phyloP scores from a whole-genome alignment of 23 red algal species.

The Agarophyton chilense region DNA sequence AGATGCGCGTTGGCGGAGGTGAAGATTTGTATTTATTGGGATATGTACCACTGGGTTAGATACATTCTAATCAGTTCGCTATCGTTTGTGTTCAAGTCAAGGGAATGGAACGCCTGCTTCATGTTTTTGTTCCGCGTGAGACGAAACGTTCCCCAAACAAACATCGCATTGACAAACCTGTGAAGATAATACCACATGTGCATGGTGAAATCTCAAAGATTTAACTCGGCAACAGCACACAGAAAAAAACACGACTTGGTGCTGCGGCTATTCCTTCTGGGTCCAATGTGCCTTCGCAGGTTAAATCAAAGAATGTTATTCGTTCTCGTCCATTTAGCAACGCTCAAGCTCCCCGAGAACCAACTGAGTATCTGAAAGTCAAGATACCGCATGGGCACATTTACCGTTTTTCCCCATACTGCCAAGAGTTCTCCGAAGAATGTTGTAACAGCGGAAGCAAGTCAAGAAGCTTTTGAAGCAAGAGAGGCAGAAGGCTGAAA shows the following conservation, averaged over 20 bases:
- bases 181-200: slow-evolving; percentile 55
- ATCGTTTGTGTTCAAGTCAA: slow-evolving; percentile 73
- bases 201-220: slow-evolving; percentile 47
- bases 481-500: slow-evolving; percentile 44
- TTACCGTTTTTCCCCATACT: slow-evolving; percentile 46
- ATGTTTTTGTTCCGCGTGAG: slow-evolving; percentile 75
- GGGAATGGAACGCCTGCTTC: slow-evolving; percentile 75
- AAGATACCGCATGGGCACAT: slow-evolving; percentile 72
- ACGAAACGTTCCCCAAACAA: not conserved
- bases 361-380: slow-evolving; percentile 82
- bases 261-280: not conserved
- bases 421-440: slow-evolving; percentile 81
- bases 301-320: slow-evolving; percentile 66
- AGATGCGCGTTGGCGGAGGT: slow-evolving; percentile 68
- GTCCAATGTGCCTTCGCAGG: slow-evolving; percentile 31
- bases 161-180: not conserved
- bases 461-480: slow-evolving; percentile 77
- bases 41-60: slow-evolving; percentile 32
- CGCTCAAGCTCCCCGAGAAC: slow-evolving; percentile 38
- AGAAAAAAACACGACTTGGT: not conserved
- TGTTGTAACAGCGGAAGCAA: slow-evolving; percentile 76
- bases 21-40: slow-evolving; percentile 81
- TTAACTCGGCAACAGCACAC: slow-evolving; percentile 25
- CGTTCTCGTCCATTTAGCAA: slow-evolving; percentile 71
- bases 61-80: slow-evolving; percentile 3